A percentile compares a stretch with the other conserved stretches of the same genome.
Evolutionary conservation across 371 early-diverging fungal genomes (phyloP).

Genomic region (Apophysomyces variabilis): DNA sequence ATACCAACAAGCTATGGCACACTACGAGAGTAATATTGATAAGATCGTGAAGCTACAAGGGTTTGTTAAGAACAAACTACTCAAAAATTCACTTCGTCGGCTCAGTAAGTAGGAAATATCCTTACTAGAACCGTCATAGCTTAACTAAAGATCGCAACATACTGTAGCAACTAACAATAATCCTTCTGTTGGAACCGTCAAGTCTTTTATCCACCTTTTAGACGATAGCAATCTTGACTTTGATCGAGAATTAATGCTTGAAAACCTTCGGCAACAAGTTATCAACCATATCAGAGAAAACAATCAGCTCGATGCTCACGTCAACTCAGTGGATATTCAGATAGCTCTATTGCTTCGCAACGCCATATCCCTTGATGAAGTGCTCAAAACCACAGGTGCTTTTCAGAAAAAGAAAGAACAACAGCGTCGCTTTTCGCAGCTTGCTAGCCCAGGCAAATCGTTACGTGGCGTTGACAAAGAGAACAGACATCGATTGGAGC

Average conservation of each 20-base stretch:
- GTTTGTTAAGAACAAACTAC: constrained; percentile 80
- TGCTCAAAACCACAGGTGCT: constrained; percentile 66
- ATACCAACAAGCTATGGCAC: constrained; percentile 61
- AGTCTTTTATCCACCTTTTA: constrained; percentile 87
- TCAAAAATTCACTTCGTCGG: constrained; percentile 79
- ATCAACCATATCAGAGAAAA: constrained; percentile 92
- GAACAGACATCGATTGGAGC: constrained; percentile 70
- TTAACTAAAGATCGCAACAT: background rate
- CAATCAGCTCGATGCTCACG: constrained; percentile 76
- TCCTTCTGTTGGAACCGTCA: constrained; percentile 81
- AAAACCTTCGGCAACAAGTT: constrained; percentile 83
- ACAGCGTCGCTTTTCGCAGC: constrained; percentile 51
- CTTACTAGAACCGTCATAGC: background rate
- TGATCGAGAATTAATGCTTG: constrained; percentile 89
- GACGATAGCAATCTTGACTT: constrained; percentile 93
- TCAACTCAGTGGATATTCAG: constrained; percentile 93
- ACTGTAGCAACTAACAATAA: constrained; percentile 68
- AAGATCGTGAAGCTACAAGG: constrained; percentile 88
- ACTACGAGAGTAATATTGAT: constrained; percentile 69
- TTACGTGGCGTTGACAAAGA: constrained; percentile 85
- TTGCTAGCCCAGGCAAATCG: constrained; percentile 31
- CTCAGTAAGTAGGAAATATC: constrained; percentile 59
- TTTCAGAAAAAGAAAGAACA: constrained; percentile 60
- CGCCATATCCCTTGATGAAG: constrained; percentile 93
- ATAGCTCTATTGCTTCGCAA: constrained; percentile 97